phyloP scores from a whole-genome alignment of 2,329 filamentous ascomycete species.

The Elsinoe batatas region DNA sequence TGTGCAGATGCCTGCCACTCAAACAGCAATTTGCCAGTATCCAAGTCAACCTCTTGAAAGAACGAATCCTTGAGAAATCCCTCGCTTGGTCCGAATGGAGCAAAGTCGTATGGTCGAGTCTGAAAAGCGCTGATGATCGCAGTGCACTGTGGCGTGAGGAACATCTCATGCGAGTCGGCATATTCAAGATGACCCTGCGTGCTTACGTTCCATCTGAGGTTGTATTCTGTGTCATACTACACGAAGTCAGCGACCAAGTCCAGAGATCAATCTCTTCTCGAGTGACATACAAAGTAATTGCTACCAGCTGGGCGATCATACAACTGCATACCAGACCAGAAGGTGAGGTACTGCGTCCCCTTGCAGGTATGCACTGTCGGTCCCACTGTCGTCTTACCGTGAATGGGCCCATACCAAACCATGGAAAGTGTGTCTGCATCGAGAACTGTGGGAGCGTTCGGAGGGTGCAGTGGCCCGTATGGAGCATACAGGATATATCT shows the following conservation, averaged over 20 bases:
- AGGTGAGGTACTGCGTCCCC: slow-evolving; percentile 28
- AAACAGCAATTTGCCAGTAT: slow-evolving; percentile 35
- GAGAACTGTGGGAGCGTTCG: neutral
- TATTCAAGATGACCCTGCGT: neutral
- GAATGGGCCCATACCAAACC: slow-evolving; percentile 8
- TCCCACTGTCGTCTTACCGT: no score
- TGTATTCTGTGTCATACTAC: neutral
- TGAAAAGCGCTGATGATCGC: slow-evolving; percentile 21
- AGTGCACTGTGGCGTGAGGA: slow-evolving; percentile 20
- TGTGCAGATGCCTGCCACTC: slow-evolving; percentile 41
- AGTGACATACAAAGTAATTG: no score
- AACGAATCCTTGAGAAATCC: slow-evolving; percentile 34
- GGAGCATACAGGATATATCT: slow-evolving; percentile 5
- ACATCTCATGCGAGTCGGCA: slow-evolving; percentile 14
- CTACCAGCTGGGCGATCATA: neutral
- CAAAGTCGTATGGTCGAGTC: slow-evolving; percentile 19
- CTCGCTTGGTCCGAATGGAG: slow-evolving; percentile 17
- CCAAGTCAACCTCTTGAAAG: slow-evolving; percentile 40
- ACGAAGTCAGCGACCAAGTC: no score
- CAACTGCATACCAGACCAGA: slow-evolving; percentile 28
- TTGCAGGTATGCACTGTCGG: slow-evolving; percentile 31
- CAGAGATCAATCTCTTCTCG: no score
- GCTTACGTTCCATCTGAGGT: neutral
- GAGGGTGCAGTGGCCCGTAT: neutral
- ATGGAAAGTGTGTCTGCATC: slow-evolving; percentile 2